Percentiles rank a stretch among this genome's conserved stretches.
Conservation (phyloP, 306 rosid species). For the Malus asiatica region DNA sequence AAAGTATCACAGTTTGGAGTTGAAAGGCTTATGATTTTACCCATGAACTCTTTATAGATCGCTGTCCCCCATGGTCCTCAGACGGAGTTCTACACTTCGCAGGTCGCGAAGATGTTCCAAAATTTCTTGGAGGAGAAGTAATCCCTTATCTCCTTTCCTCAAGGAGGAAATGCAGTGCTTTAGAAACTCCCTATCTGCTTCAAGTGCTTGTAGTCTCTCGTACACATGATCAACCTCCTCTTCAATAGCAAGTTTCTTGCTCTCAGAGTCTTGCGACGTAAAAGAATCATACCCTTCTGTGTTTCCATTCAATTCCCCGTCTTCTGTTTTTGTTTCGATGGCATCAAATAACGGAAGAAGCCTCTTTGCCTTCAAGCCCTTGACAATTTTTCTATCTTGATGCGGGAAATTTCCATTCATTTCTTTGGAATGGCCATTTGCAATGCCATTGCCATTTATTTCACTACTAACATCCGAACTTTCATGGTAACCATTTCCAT, state of each 20-base stretch:
- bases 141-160: slow-evolving; percentile 87
- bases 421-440: slow-evolving; percentile 58
- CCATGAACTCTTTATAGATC: slow-evolving; percentile 29
- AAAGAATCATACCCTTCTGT: slow-evolving; percentile 32
- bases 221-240: slow-evolving; percentile 73
- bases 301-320: slow-evolving; percentile 46
- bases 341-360: slow-evolving; percentile 80
- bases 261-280: slow-evolving; percentile 23
- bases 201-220: slow-evolving; percentile 82
- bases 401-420: slow-evolving; percentile 44
- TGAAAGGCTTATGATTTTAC: slow-evolving; percentile 23
- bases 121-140: slow-evolving; percentile 82
- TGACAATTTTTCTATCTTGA: slow-evolving; percentile 22
- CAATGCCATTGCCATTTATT: slow-evolving; percentile 33
- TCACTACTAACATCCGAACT: slow-evolving; percentile 23
- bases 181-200: slow-evolving; percentile 89
- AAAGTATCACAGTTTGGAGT: neutral
- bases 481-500: slow-evolving; percentile 68
- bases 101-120: slow-evolving; percentile 90
- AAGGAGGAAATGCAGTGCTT: slow-evolving; percentile 81
- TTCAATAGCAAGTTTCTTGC: slow-evolving; percentile 42
- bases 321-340: slow-evolving; percentile 45
- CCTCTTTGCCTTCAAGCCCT: slow-evolving; percentile 44
- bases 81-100: slow-evolving; percentile 68
- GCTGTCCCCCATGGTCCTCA: slow-evolving; percentile 44